Base-by-base conservation (phyloP, 352 stramenopile species). In the Phytophthora meadii region DNA sequence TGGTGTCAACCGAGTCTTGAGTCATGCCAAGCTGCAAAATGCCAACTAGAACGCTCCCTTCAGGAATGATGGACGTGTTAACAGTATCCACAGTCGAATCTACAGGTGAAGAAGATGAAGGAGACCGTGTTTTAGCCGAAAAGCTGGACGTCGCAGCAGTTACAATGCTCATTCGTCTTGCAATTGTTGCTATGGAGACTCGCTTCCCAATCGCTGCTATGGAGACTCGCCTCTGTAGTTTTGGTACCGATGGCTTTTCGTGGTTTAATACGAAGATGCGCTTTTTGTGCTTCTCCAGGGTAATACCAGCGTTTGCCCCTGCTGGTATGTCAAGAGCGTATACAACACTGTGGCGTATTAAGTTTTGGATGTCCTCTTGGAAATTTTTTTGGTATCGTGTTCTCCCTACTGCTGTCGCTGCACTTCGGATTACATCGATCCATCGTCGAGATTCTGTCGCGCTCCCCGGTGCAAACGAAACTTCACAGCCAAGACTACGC, bases 261-360 rank as follows among this genome's bases (percentile, higher is more conserved):
- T 92, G 83, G 25, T 70, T 92, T 54, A 92, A 36, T 8, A 89
- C 76, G 28, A 89, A 79, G 15, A 89, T 79, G 25, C 79, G 79
- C 49, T 89, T 89, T 46, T 83, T 82, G 51, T 84, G 63, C 14
- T 78, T 82, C 48, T 89, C 79, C 3, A 92, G 53, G 2, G 89
- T 68, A 19, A 92, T 71, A 0, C 77, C 77, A 0, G 67, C 67
- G 0, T 56, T 68, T 11, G 53, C 51, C 1, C 66, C 54, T 1
- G 70, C 58, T 0, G 54, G 42, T 4, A 88, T 65, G 19, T 78
- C 59, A 19, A 92, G 46, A 6, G 63, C 74, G 58, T 90, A 87
- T 5, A 86, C 54, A 22, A 88, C 58, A 50, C 83, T 92, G 54
- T 81, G 48, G 0, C 57, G 57, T 24, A 92, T 41, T 12, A 90